phyloP scores from a whole-genome alignment of 2,329 filamentous ascomycete genomes.

The Chaetomiaceae sp. region DNA sequence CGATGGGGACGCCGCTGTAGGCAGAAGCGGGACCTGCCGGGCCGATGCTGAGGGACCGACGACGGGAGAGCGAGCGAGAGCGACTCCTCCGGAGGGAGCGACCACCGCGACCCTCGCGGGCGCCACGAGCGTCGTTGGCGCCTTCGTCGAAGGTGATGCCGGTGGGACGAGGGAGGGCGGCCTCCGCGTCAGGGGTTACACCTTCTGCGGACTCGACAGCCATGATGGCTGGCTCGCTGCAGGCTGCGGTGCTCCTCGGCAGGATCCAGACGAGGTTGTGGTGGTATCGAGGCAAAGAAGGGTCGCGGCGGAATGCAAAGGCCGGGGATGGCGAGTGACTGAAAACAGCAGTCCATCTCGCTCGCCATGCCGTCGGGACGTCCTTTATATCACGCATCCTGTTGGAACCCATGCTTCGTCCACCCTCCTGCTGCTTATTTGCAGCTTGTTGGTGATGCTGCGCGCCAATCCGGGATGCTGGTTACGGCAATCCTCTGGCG shows the following conservation, averaged over 20 bases:
- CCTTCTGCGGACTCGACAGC: neutral
- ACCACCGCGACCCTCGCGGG: neutral
- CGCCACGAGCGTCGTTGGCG: neutral
- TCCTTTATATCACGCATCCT: too few relatives aligned
- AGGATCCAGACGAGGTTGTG: too few relatives aligned
- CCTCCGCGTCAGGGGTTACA: neutral
- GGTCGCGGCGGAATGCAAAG: neutral
- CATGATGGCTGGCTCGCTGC: neutral
- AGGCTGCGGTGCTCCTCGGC: neutral
- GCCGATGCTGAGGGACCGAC: neutral
- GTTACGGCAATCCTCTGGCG: too few relatives aligned
- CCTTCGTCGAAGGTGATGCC: slow-evolving; percentile 5
- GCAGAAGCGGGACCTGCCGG: neutral
- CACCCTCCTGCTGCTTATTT: too few relatives aligned
- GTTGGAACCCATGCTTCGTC: too few relatives aligned
- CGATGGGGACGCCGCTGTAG: slow-evolving; percentile 6
- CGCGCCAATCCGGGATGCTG: too few relatives aligned
- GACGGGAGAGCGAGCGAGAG: slow-evolving; percentile 7
- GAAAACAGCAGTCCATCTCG: neutral
- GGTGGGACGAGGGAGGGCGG: neutral
- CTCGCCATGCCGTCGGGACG: neutral
- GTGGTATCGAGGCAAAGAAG: neutral
- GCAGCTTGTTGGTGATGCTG: too few relatives aligned
- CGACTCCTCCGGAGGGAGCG: neutral
- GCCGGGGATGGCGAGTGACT: neutral